These are phyloP conservation scores for Annulohypoxylon maeteangense DNA, from an alignment of 495 filamentous ascomycete genomes.

Conservation along the genomic window DNA sequence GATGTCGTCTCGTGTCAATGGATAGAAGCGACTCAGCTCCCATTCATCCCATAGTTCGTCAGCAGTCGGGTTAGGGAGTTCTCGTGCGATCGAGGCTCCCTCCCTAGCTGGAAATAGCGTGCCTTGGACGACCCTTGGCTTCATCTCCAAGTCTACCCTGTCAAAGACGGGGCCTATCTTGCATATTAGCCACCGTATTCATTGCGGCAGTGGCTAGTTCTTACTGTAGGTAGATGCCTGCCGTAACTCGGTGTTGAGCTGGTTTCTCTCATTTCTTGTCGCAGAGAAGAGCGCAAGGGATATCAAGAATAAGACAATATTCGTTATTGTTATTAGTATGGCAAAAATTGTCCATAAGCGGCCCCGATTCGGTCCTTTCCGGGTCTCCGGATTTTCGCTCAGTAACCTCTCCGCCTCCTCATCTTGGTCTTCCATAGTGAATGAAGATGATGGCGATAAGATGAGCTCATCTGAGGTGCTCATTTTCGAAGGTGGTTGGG, in stretches of 20 bases:
- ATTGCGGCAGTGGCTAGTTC: background rate
- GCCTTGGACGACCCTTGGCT: conserved; percentile 30
- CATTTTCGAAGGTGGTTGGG: background rate
- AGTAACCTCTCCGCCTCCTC: conserved; percentile 21
- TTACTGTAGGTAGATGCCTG: conserved; percentile 36
- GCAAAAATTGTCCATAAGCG: background rate
- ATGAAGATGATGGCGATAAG: conserved; percentile 10
- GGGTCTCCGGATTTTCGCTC: conserved; percentile 3
- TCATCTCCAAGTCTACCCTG: conserved; percentile 34
- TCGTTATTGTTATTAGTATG: conserved; percentile 19
- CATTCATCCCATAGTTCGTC: conserved; percentile 49
- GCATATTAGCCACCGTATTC: background rate
- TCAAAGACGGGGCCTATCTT: conserved; percentile 39
- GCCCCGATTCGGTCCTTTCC: background rate
- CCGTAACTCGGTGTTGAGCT: conserved; percentile 26
- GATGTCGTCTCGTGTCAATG: conserved; percentile 45
- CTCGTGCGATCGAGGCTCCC: conserved; percentile 42
- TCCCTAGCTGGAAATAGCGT: conserved; percentile 37
- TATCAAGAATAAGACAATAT: conserved; percentile 22
- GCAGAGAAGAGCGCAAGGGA: conserved; percentile 27
- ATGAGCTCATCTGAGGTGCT: background rate
- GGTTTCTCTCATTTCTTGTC: background rate
- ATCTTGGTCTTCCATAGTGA: background rate
- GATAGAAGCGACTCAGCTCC: conserved; percentile 46
- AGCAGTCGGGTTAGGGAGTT: conserved; percentile 44